A percentile compares a stretch with the other conserved stretches of the same genome.
These are phyloP conservation scores for Thermothelomyces thermophilus DNA, from an alignment of 2,329 filamentous ascomycete species.

Conservation along the genomic window DNA sequence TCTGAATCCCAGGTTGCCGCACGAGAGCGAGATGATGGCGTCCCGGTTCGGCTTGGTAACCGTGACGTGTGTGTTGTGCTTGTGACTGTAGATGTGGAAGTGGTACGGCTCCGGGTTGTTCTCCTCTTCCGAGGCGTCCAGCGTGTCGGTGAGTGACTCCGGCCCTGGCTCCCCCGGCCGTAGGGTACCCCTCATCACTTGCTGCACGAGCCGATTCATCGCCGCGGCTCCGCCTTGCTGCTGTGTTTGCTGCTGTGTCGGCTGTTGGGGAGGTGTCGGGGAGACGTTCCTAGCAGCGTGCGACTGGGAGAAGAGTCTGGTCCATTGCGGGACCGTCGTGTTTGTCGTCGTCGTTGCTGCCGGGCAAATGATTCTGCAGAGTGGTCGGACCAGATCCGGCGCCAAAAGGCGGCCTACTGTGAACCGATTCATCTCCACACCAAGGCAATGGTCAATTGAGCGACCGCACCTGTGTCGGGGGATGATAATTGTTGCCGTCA, in stretches of 20 bases:
- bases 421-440: constrained; percentile 22
- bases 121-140: constrained; percentile 34
- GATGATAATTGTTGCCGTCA: background rate
- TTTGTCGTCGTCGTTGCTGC: constrained; percentile 9
- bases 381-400: constrained; percentile 19
- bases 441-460: constrained; percentile 7
- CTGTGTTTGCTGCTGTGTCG: background rate
- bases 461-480: background rate
- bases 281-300: constrained; percentile 2
- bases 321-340: constrained; percentile 20
- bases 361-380: constrained; percentile 11
- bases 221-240: background rate
- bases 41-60: constrained; percentile 75
- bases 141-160: constrained; percentile 16
- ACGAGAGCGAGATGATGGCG: constrained; percentile 70
- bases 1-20: constrained; percentile 86
- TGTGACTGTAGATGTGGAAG: constrained; percentile 78
- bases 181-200: constrained; percentile 5
- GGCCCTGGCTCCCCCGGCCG: background rate
- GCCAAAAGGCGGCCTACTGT: constrained; percentile 24
- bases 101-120: constrained; percentile 64
- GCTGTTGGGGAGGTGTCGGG: background rate
- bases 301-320: constrained; percentile 24
- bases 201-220: constrained; percentile 12
- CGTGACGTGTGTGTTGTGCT: constrained; percentile 94